A percentile compares a stretch with the other conserved stretches of the same genome.
Evolutionary conservation across 768 basidiomycete species (phyloP).

Genomic region (Lenzites betulinus): DNA sequence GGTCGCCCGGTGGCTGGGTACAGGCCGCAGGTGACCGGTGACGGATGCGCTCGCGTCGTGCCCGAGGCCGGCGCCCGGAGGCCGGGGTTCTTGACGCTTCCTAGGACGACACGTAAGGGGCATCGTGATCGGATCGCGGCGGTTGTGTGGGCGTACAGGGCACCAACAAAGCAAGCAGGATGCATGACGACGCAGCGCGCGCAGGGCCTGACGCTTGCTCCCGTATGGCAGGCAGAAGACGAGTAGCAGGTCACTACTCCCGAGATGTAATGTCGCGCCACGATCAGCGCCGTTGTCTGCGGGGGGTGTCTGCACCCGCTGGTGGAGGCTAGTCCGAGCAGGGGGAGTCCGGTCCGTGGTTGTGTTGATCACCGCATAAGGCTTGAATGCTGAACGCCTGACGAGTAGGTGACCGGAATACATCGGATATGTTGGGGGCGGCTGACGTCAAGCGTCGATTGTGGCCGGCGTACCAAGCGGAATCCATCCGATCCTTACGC

Average conservation of each 20-base stretch:
- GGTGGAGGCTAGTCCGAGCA: not conserved
- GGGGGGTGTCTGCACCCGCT: not conserved
- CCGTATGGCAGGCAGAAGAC: not conserved
- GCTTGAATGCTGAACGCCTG: not conserved
- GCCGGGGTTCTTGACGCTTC: conserved; percentile 11
- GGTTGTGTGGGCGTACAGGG: conserved; percentile 9
- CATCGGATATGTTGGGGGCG: not conserved
- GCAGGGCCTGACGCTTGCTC: conserved; percentile 3
- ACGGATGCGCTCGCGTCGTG: conserved; percentile 6
- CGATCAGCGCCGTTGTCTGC: conserved; percentile 9
- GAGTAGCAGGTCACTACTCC: not conserved
- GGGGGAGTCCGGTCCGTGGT: not conserved
- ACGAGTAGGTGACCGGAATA: not conserved
- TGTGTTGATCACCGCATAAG: not conserved
- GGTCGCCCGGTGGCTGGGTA: not conserved
- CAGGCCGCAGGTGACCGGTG: not conserved
- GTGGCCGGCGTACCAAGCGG: conserved; percentile 6
- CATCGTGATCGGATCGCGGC: conserved; percentile 21
- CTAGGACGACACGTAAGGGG: conserved; percentile 13
- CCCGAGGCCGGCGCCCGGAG: conserved; percentile 7
- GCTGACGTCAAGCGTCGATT: conserved; percentile 14
- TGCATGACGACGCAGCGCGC: conserved; percentile 4
- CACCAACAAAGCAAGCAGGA: conserved; percentile 9
- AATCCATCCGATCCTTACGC: conserved; percentile 2
- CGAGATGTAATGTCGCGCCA: conserved; percentile 12